Conservation (phyloP, 352 stramenopile species). For the Globisporangium nodosum region DNA sequence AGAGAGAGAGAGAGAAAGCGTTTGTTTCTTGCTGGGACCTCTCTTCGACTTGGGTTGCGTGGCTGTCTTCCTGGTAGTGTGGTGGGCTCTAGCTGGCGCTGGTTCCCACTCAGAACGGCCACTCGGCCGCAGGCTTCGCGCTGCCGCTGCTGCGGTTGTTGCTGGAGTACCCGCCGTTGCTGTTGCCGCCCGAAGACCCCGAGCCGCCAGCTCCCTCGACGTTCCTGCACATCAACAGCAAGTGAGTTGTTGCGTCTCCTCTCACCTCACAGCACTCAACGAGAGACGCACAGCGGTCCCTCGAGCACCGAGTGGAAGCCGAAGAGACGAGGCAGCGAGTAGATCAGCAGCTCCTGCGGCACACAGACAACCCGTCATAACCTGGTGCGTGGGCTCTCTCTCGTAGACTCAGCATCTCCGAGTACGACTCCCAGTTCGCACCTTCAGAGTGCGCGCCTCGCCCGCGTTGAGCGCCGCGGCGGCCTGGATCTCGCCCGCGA, state of each 20-base stretch:
- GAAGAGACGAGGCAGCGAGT: constrained; percentile 69
- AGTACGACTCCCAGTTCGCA: constrained; percentile 2
- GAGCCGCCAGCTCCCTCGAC: constrained; percentile 32
- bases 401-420: too few relatives aligned
- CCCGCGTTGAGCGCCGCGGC: constrained; percentile 58
- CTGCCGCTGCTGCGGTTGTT: constrained; percentile 17
- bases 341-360: constrained; percentile 62
- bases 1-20: background rate
- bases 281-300: constrained; percentile 46
- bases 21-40: background rate
- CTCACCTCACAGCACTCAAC: background rate
- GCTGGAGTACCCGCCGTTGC: constrained; percentile 20
- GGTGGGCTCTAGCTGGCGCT: background rate
- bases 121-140: constrained; percentile 53
- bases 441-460: constrained; percentile 53
- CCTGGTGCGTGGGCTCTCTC: too few relatives aligned
- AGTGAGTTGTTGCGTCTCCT: background rate
- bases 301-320: constrained; percentile 78
- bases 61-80: background rate
- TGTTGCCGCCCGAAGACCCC: constrained; percentile 22
- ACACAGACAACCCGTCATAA: background rate
- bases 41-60: background rate
- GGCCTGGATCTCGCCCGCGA: constrained; percentile 41
- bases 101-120: constrained; percentile 52
- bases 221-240: constrained; percentile 21